Evolutionary conservation across 2,329 filamentous ascomycete species (phyloP).

Genomic region (Trichoderma koningii): DNA sequence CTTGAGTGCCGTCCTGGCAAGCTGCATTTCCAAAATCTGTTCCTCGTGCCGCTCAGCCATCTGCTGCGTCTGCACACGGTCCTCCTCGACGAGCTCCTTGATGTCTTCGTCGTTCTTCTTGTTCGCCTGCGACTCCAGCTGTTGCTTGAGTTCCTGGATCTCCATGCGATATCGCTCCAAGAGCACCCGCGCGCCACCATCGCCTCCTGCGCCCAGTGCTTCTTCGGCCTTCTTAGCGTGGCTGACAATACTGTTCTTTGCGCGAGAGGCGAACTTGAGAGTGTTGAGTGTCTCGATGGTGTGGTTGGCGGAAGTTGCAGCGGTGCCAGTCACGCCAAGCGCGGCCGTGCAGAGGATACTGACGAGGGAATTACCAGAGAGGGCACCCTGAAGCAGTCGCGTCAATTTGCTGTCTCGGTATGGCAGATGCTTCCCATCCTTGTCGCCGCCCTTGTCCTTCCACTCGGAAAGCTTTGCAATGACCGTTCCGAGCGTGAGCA

Average conservation of each 20-base stretch:
- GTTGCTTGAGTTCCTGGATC: conserved; percentile 76
- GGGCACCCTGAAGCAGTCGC: conserved; percentile 82
- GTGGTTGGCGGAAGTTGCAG: conserved; percentile 71
- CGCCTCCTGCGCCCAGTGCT: conserved; percentile 75
- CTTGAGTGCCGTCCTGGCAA: conserved; percentile 91
- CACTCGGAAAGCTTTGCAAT: conserved; percentile 89
- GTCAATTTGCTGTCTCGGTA: conserved; percentile 98
- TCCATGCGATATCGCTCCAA: conserved; percentile 93
- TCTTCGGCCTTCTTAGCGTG: conserved; percentile 95
- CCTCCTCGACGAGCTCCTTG: conserved; percentile 64
- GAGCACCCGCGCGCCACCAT: conserved; percentile 82
- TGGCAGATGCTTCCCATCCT: conserved; percentile 88
- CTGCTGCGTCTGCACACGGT: conserved; percentile 74
- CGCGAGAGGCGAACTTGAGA: conserved; percentile 91
- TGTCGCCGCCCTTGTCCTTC: conserved; percentile 78
- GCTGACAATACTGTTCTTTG: conserved; percentile 97
- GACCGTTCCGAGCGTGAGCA: conserved; percentile 92
- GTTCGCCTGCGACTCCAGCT: conserved; percentile 82
- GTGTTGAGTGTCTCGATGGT: conserved; percentile 91
- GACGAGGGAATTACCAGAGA: conserved; percentile 91
- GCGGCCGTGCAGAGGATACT: conserved; percentile 98
- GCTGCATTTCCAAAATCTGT: conserved; percentile 97
- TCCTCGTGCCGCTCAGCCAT: conserved; percentile 88
- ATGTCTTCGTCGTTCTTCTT: conserved; percentile 63
- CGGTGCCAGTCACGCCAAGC: conserved; percentile 74